These are phyloP conservation scores for Piper longum DNA, from an alignment of 164 flowering plant genomes.

Conservation along the genomic window DNA sequence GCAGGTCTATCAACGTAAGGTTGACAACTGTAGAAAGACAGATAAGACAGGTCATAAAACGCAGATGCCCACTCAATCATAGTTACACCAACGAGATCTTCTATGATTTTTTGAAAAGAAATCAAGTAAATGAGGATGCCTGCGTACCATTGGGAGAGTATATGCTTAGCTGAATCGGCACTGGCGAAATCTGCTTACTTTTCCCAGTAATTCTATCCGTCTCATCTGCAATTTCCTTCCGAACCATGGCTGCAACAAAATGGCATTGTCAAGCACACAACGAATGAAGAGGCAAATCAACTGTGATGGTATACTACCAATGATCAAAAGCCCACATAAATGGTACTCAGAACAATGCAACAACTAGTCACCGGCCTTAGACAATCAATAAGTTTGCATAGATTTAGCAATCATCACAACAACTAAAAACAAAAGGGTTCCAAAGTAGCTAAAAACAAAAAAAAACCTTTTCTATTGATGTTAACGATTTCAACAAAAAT, in stretches of 20 bases:
- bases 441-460: too few relatives aligned
- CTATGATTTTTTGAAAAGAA: too few relatives aligned
- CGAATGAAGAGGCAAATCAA: neutral
- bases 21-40: slow-evolving; percentile 60
- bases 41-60: neutral
- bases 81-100: neutral
- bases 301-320: too few relatives aligned
- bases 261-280: neutral
- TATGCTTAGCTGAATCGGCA: slow-evolving; percentile 88
- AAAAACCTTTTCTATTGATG: too few relatives aligned
- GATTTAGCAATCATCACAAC: too few relatives aligned
- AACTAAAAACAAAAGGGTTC: too few relatives aligned
- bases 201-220: slow-evolving; percentile 86
- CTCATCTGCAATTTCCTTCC: slow-evolving; percentile 86
- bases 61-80: neutral
- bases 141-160: slow-evolving; percentile 79
- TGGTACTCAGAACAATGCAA: too few relatives aligned
- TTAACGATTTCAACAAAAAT: too few relatives aligned
- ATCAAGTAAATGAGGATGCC: neutral
- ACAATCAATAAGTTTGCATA: too few relatives aligned
- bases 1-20: slow-evolving; percentile 89
- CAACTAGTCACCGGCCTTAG: too few relatives aligned
- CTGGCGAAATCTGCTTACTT: slow-evolving; percentile 72
- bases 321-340: too few relatives aligned
- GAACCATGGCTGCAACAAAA: slow-evolving; percentile 44